Conservation (phyloP, 495 filamentous ascomycete genomes). For the Annulohypoxylon moriforme region DNA sequence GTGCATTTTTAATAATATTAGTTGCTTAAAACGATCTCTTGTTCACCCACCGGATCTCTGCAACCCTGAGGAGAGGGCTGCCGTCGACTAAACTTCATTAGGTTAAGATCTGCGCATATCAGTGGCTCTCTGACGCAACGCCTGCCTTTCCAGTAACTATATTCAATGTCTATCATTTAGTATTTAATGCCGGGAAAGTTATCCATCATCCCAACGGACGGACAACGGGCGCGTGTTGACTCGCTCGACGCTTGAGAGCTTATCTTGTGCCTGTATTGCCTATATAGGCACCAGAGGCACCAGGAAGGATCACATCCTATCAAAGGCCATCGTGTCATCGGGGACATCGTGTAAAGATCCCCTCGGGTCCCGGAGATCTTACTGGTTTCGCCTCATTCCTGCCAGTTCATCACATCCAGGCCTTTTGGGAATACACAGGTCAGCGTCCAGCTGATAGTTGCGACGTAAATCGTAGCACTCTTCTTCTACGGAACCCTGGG, state of each 20-base stretch:
- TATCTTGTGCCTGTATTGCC: conserved; percentile 7
- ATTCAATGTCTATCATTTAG: conserved; percentile 25
- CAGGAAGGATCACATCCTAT: conserved; percentile 27
- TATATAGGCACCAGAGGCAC: neutral
- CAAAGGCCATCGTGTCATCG: conserved; percentile 21
- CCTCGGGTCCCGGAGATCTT: conserved; percentile 35
- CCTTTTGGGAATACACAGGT: conserved; percentile 15
- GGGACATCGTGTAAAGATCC: conserved; percentile 29
- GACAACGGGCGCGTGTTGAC: conserved; percentile 23
- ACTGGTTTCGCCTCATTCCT: conserved; percentile 42
- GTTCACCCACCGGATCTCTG: conserved; percentile 40
- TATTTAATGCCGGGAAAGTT: conserved; percentile 26
- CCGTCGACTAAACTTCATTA: conserved; percentile 20
- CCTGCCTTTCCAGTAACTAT: conserved; percentile 38
- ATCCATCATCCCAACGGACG: conserved; percentile 12
- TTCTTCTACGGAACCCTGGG: conserved; percentile 12
- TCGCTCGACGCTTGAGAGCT: conserved; percentile 18
- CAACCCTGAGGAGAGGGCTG: conserved; percentile 38
- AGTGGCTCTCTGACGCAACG: conserved; percentile 41
- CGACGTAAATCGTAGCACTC: conserved; percentile 16
- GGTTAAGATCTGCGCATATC: conserved; percentile 35
- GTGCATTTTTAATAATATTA: conserved; percentile 28
- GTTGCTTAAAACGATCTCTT: conserved; percentile 34
- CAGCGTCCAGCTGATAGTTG: conserved; percentile 39
- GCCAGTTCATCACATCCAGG: conserved; percentile 33